Conservation (phyloP, 768 basidiomycete species). For the Rubroboletus pulcherrimus region DNA sequence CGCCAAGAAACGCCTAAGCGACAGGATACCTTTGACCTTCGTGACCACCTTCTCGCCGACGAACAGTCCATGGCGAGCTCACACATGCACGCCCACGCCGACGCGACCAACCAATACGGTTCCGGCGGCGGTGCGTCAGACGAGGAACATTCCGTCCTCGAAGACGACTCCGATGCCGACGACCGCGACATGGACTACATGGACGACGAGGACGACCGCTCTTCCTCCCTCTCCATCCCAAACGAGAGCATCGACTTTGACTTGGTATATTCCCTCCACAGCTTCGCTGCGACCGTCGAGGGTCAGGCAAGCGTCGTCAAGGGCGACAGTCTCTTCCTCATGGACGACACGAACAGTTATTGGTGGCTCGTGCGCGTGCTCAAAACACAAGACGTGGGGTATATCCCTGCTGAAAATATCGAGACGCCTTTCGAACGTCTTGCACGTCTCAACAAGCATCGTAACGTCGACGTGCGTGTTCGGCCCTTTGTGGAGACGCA, state of each 20-base stretch:
- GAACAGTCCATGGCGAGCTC: slow-evolving; percentile 47
- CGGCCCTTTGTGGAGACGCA: background rate
- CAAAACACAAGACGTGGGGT: slow-evolving; percentile 97
- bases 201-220: slow-evolving; percentile 74
- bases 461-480: slow-evolving; percentile 86
- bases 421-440: slow-evolving; percentile 97
- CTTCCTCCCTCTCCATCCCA: slow-evolving; percentile 80
- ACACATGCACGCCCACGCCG: slow-evolving; percentile 45
- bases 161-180: slow-evolving; percentile 79
- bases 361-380: slow-evolving; percentile 99
- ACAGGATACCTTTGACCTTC: slow-evolving; percentile 70
- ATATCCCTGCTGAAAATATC: slow-evolving; percentile 99
- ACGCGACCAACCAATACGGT: slow-evolving; percentile 38
- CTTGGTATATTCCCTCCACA: slow-evolving; percentile 89
- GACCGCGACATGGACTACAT: slow-evolving; percentile 63
- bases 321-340: slow-evolving; percentile 91
- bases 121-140: slow-evolving; percentile 49
- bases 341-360: slow-evolving; percentile 99
- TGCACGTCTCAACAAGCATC: slow-evolving; percentile 92
- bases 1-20: slow-evolving; percentile 27
- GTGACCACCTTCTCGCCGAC: slow-evolving; percentile 55
- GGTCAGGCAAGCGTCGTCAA: slow-evolving; percentile 99
- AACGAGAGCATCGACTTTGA: slow-evolving; percentile 94
- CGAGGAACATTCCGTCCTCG: slow-evolving; percentile 77
- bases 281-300: slow-evolving; percentile 96